These are phyloP conservation scores for Penicillium chermesinum DNA, from an alignment of 495 filamentous ascomycete species.

Conservation along the genomic window DNA sequence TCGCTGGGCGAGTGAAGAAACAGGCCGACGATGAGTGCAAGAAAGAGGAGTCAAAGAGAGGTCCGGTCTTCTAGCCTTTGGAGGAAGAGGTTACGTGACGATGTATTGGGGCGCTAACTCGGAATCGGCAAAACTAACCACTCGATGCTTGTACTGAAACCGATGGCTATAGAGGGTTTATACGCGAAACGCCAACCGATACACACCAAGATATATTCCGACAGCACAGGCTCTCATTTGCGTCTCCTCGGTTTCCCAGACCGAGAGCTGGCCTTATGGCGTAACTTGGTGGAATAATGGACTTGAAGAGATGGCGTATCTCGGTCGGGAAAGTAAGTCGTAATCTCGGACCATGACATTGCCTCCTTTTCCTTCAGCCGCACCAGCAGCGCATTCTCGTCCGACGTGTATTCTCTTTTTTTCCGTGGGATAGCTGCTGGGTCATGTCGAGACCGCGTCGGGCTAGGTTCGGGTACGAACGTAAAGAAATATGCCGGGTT, in stretches of 20 bases:
- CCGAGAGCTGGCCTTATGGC: constrained; percentile 8
- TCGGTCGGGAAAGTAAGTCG: constrained; percentile 9
- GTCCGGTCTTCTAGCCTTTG: too few species aligned
- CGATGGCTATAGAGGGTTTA: constrained; percentile 7
- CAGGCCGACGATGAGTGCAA: too few species aligned
- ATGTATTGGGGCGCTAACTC: too few species aligned
- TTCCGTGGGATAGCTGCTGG: constrained; percentile 4
- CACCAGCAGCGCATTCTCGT: constrained; percentile 12
- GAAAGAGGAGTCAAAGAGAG: too few species aligned
- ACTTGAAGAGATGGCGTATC: constrained; percentile 9
- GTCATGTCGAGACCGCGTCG: constrained; percentile 2
- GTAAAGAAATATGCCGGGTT: constrained; percentile 14
- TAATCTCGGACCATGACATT: constrained; percentile 9
- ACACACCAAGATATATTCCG: constrained; percentile 3
- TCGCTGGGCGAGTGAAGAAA: too few species aligned
- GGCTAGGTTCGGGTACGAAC: constrained; percentile 13
- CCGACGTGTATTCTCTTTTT: constrained; percentile 6
- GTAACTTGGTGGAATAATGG: constrained; percentile 15
- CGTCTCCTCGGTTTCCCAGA: constrained; percentile 5
- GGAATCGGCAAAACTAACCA: too few species aligned
- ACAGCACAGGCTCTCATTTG: constrained; percentile 4
- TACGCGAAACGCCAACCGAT: constrained; percentile 5
- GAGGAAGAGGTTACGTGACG: too few species aligned
- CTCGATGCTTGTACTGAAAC: constrained; percentile 7
- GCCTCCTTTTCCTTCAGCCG: constrained; percentile 13